A percentile compares a stretch with the other conserved stretches of the same genome.
phyloP scores from a whole-genome alignment of 140 eudicot species.

The Ambrosia hybrid region DNA sequence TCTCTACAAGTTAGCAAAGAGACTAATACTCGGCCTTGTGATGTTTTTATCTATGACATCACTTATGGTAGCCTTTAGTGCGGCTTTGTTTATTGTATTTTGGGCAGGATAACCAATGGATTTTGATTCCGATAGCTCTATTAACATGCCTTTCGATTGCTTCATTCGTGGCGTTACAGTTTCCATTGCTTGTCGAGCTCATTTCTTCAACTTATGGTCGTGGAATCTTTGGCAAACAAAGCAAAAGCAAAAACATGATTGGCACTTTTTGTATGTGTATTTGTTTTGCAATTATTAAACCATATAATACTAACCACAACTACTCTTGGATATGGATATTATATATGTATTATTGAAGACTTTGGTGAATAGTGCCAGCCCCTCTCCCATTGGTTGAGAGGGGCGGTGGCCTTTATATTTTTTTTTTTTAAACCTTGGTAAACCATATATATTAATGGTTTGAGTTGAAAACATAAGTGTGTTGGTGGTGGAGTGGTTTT shows the following conservation, averaged over 20 bases:
- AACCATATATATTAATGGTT: too few species aligned
- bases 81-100: slow-evolving; percentile 6
- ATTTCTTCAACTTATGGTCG: slow-evolving; percentile 19
- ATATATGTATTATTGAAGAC: too few species aligned
- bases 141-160: slow-evolving; percentile 30
- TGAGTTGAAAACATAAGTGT: too few species aligned
- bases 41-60: slow-evolving; percentile 7
- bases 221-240: slow-evolving; percentile 19
- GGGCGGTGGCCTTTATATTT: too few species aligned
- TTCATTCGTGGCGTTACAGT: slow-evolving; percentile 28
- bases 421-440: too few species aligned
- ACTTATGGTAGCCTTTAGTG: slow-evolving; percentile 10
- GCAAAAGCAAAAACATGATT: not conserved
- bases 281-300: not conserved
- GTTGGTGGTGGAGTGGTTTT: too few species aligned
- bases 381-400: too few species aligned
- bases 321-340: too few species aligned
- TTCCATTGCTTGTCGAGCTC: slow-evolving; percentile 26
- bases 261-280: not conserved
- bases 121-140: slow-evolving; percentile 15
- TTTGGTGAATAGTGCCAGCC: too few species aligned
- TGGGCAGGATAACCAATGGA: not conserved
- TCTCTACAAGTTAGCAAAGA: slow-evolving; percentile 10
- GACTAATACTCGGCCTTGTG: slow-evolving; percentile 1
- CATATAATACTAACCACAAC: too few species aligned